Percentiles rank a stretch among this genome's conserved stretches.
These are phyloP conservation scores for Penicillium sp. DNA, from an alignment of 2,329 filamentous ascomycete species.

Conservation along the genomic window DNA sequence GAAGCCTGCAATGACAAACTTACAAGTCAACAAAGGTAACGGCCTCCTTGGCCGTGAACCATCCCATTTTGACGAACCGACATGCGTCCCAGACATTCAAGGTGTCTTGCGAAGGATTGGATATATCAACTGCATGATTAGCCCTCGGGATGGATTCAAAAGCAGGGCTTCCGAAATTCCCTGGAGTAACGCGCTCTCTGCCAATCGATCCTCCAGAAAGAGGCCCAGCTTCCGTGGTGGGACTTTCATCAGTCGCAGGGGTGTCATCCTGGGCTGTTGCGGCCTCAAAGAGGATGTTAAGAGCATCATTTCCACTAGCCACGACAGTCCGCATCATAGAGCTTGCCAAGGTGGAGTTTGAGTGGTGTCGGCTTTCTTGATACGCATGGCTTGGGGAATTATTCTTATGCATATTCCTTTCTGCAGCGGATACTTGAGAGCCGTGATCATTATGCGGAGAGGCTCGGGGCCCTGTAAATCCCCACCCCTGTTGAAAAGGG, in stretches of 20 bases:
- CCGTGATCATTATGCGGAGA: constrained; percentile 13
- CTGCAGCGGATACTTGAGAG: constrained; percentile 6
- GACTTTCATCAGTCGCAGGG: constrained; percentile 26
- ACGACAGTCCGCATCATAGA: constrained; percentile 46
- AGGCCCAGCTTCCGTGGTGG: constrained; percentile 21
- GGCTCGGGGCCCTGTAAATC: constrained; percentile 9
- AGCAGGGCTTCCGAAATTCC: constrained; percentile 17
- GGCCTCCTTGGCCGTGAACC: constrained; percentile 52
- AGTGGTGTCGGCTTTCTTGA: constrained; percentile 22
- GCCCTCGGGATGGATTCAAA: constrained; percentile 20
- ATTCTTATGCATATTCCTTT: constrained; percentile 5
- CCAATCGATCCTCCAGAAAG: constrained; percentile 5
- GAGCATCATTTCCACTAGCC: constrained; percentile 50
- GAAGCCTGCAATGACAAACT: constrained; percentile 10
- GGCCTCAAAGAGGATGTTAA: constrained; percentile 51
- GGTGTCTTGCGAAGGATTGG: constrained; percentile 31
- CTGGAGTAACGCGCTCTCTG: constrained; percentile 11
- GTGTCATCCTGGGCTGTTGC: constrained; percentile 39
- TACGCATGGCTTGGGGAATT: constrained; percentile 10
- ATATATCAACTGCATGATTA: constrained; percentile 28
- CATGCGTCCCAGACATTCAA: constrained; percentile 47
- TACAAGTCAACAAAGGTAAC: constrained; percentile 50
- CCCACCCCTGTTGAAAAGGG: constrained; percentile 16
- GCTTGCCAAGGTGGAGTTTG: constrained; percentile 29
- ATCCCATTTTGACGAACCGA: constrained; percentile 53